Evolutionary conservation across 306 rosid genomes (phyloP).

Genomic region (apple (Malus domestica)): DNA sequence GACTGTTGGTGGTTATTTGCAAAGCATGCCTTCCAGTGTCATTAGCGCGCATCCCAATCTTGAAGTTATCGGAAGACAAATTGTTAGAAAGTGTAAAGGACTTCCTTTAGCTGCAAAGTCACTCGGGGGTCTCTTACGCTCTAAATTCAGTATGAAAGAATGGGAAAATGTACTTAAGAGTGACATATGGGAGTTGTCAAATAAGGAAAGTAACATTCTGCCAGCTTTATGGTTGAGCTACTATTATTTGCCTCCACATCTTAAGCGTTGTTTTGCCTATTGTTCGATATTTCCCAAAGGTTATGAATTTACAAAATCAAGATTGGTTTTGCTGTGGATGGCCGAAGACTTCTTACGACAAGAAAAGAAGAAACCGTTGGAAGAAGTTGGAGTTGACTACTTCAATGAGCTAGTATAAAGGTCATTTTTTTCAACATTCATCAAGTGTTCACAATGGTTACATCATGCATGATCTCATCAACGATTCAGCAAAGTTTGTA

Average conservation of each 20-base stretch:
- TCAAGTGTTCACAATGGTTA: background rate
- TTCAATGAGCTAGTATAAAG: constrained; percentile 17
- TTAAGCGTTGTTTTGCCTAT: constrained; percentile 15
- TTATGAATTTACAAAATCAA: constrained; percentile 4
- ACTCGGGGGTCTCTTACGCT: background rate
- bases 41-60: background rate
- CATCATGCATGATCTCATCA: background rate
- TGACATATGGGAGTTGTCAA: background rate
- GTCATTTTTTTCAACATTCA: constrained; percentile 18
- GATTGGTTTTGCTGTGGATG: constrained; percentile 28
- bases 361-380: background rate
- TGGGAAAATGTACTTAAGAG: background rate
- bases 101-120: background rate
- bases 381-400: constrained; percentile 17
- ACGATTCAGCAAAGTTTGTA: constrained; percentile 3
- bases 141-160: background rate
- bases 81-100: constrained; percentile 3
- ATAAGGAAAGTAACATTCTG: background rate
- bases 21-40: background rate
- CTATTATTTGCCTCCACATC: constrained; percentile 1
- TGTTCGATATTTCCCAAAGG: constrained; percentile 23
- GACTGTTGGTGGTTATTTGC: background rate
- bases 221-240: constrained; percentile 7
- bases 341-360: constrained; percentile 21
- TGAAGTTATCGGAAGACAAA: constrained; percentile 2